phyloP scores from a whole-genome alignment of 768 basidiomycete species.

The Kwoniella dendrophila region DNA sequence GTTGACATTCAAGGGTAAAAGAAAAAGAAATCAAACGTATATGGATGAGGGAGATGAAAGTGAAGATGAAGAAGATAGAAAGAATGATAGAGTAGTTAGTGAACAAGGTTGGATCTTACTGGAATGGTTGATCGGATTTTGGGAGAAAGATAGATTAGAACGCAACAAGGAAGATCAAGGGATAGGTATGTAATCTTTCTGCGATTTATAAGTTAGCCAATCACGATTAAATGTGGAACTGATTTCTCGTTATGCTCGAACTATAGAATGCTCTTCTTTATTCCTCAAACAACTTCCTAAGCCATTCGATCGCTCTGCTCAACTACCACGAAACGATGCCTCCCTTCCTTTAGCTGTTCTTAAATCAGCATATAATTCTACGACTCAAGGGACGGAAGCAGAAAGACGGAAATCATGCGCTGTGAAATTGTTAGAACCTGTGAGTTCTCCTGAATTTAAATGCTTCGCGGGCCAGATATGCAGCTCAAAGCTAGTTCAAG shows the following conservation, averaged over 20 bases:
- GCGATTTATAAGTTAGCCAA: too few relatives aligned
- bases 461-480: background rate
- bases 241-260: background rate
- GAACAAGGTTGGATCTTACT: conserved; percentile 29
- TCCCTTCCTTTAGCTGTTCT: conserved; percentile 17
- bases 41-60: conserved; percentile 18
- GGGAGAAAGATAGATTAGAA: conserved; percentile 34
- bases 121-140: conserved; percentile 32
- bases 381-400: background rate
- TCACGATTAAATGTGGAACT: too few relatives aligned
- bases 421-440: conserved; percentile 5
- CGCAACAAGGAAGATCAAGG: background rate
- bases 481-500: too few relatives aligned
- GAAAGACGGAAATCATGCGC: conserved; percentile 12
- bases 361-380: conserved; percentile 2
- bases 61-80: conserved; percentile 23
- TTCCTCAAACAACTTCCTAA: conserved; percentile 36
- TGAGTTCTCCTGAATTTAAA: background rate
- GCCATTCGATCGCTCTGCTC: conserved; percentile 13
- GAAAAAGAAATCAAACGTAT: conserved; percentile 14
- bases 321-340: conserved; percentile 31
- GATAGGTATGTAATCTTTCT: too few relatives aligned
- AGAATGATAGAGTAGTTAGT: conserved; percentile 16
- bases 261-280: conserved; percentile 23
- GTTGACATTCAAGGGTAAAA: too few relatives aligned